Conservation (phyloP, 2,329 filamentous ascomycete species). For the Phaeophleospora eucalypticola region DNA sequence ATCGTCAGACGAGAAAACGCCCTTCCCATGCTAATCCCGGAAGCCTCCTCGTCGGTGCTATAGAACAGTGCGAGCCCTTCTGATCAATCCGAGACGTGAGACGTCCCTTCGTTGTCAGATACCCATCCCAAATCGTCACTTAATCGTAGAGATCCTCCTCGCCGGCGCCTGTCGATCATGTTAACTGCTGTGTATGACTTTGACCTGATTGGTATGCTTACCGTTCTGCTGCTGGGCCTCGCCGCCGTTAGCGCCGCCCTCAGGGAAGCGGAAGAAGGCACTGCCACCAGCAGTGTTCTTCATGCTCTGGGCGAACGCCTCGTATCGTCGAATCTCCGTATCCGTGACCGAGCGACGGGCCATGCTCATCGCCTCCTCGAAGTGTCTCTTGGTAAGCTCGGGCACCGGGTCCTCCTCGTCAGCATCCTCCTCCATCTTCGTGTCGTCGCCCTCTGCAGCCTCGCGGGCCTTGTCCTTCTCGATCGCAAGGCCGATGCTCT, state of each 20-base stretch:
- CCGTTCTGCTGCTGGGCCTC: constrained; percentile 36
- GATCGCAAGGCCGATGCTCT: constrained; percentile 84
- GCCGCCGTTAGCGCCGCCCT: constrained; percentile 49
- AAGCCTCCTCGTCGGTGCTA: constrained; percentile 1
- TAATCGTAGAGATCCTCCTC: constrained; percentile 98
- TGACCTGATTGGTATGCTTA: constrained; percentile 29
- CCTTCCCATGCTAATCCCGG: constrained; percentile 10
- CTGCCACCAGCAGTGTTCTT: constrained; percentile 94
- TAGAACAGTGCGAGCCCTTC: too few species aligned
- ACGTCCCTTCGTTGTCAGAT: too few species aligned
- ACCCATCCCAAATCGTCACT: constrained; percentile 9
- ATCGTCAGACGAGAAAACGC: constrained; percentile 12
- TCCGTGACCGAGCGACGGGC: constrained; percentile 92
- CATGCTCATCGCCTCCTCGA: constrained; percentile 96
- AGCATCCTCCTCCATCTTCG: constrained; percentile 74
- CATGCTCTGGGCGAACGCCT: constrained; percentile 98
- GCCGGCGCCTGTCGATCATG: constrained; percentile 68
- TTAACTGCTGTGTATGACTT: constrained; percentile 11
- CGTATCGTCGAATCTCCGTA: constrained; percentile 95
- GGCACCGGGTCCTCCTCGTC: constrained; percentile 86
- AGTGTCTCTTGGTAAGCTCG: constrained; percentile 91
- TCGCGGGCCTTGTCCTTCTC: constrained; percentile 86
- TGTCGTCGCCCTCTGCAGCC: constrained; percentile 62
- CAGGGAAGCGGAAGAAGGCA: constrained; percentile 89
- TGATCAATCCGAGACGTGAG: too few species aligned